Base-by-base conservation (phyloP, 2,329 filamentous ascomycete species). In the Geosmithia flava region DNA sequence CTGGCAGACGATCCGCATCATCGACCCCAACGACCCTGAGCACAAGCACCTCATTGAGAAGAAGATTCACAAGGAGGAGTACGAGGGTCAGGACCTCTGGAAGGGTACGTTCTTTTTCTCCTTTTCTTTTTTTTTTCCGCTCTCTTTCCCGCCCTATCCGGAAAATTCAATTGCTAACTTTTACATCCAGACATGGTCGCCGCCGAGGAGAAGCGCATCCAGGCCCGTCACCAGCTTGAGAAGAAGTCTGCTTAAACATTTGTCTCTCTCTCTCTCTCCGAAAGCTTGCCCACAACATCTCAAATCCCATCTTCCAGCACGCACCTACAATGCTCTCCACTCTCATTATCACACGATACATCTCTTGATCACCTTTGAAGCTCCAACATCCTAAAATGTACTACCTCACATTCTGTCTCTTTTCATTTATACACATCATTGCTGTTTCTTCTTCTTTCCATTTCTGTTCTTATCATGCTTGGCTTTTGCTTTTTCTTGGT, bases 11-110 rank as follows among this genome's bases (percentile, higher is more conserved):
- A 75, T 95, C 57, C 81, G 82, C 75, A 77, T 93, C 13, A 55
- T 90, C 43, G 86, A 91, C 65, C 85, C 86, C 47, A 74, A 87
- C 55, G 87, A 95, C 62, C 87, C 87, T 2, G 80, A 83, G 67
- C 87, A 90, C 67, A 85, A 88, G 75, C 74, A 85, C 58, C 63
- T 89, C 55, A 86, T 94, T 55, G 87, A 94, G 77, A 91, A 90
- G 80, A 81, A 74, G 69, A 78, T 93, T 48, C 87, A 94, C 64
- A 86, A 89, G 69, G 87, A 94, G 72, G 75, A 86, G 53, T 93
- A 94, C 64, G 76, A 83, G 62, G 87, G 88, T 43, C 87, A 95
- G 70, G 90, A 97, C 66, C 75, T 96, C 58, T 98, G 93, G 93
- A 93, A 80, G 72, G 83, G 83, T 85, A 67, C 62, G 80, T 54